phyloP scores from a whole-genome alignment of 2,329 filamentous ascomycete genomes.

The Ophiostoma perfectum region DNA sequence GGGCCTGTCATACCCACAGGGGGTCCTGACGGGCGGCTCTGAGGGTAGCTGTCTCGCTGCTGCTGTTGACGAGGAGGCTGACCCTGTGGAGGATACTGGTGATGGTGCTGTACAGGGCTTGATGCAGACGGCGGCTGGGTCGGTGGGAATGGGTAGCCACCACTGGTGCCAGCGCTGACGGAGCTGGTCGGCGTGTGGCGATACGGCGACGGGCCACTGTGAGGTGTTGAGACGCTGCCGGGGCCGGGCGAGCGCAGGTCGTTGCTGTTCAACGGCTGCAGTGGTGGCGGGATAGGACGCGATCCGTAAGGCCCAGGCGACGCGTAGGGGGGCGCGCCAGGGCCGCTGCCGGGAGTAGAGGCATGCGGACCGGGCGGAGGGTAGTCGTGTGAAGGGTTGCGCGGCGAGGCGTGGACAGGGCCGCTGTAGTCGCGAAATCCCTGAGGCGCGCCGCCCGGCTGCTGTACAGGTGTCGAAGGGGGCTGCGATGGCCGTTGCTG shows the following conservation, averaged over 20 bases:
- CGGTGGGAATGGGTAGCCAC: conserved; percentile 49
- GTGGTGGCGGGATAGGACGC: conserved; percentile 41
- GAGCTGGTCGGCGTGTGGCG: conserved; percentile 46
- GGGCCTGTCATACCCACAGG: conserved; percentile 33
- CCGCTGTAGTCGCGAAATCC: conserved; percentile 49
- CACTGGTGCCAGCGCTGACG: conserved; percentile 34
- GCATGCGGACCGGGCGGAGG: conserved; percentile 25
- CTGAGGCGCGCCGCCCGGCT: conserved; percentile 37
- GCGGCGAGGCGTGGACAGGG: conserved; percentile 45
- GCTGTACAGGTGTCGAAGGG: conserved; percentile 37
- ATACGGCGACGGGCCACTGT: conserved; percentile 45
- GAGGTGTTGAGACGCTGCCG: conserved; percentile 35
- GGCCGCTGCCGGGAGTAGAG: conserved; percentile 30
- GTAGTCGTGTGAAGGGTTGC: conserved; percentile 44
- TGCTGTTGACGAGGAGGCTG: conserved; percentile 34
- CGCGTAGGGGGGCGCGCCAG: conserved; percentile 36
- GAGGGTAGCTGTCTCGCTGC: conserved; percentile 42
- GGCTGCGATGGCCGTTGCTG: conserved; percentile 18
- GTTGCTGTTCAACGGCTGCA: conserved; percentile 43
- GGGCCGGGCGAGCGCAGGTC: conserved; percentile 51
- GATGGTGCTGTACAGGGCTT: conserved; percentile 50
- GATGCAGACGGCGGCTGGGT: conserved; percentile 38
- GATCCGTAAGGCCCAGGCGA: conserved; percentile 38
- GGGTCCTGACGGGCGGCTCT: conserved; percentile 29
- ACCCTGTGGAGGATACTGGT: conserved; percentile 38